phyloP scores from a whole-genome alignment of 441 rosid species.

The Viola pubescens region DNA sequence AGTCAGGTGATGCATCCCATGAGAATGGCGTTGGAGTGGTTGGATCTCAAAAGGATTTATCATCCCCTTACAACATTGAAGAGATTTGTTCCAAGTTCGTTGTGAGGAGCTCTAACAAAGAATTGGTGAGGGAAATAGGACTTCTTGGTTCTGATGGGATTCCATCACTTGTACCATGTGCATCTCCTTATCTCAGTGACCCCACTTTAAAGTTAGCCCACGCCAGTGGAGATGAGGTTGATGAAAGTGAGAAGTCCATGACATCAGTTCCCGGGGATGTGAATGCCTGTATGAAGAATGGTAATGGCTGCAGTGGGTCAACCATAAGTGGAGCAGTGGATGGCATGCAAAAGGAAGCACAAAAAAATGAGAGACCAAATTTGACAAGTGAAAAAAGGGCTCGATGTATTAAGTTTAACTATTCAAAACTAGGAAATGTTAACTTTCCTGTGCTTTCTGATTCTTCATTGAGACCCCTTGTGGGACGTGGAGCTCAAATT shows the following conservation, averaged over 20 bases:
- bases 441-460: constrained; percentile 25
- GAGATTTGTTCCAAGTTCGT: constrained; percentile 43
- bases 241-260: constrained; percentile 12
- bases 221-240: constrained; percentile 14
- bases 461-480: constrained; percentile 31
- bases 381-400: constrained; percentile 18
- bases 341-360: constrained; percentile 18
- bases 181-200: constrained; percentile 35
- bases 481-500: constrained; percentile 33
- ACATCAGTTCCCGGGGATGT: background rate
- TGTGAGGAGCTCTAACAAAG: constrained; percentile 38
- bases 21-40: constrained; percentile 20
- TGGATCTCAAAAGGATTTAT: constrained; percentile 22
- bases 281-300: constrained; percentile 7
- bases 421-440: constrained; percentile 20
- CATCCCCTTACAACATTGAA: constrained; percentile 36
- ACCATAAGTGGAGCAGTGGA: constrained; percentile 11
- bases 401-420: constrained; percentile 16
- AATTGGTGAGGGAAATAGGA: constrained; percentile 46
- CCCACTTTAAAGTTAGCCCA: constrained; percentile 26
- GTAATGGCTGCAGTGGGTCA: constrained; percentile 13
- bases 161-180: constrained; percentile 33
- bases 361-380: constrained; percentile 18
- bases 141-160: constrained; percentile 48
- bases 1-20: constrained; percentile 11